Percentiles rank a stretch among this genome's conserved stretches.
Conservation (phyloP, 2,329 filamentous ascomycete species). For the Apiospora koreana region DNA sequence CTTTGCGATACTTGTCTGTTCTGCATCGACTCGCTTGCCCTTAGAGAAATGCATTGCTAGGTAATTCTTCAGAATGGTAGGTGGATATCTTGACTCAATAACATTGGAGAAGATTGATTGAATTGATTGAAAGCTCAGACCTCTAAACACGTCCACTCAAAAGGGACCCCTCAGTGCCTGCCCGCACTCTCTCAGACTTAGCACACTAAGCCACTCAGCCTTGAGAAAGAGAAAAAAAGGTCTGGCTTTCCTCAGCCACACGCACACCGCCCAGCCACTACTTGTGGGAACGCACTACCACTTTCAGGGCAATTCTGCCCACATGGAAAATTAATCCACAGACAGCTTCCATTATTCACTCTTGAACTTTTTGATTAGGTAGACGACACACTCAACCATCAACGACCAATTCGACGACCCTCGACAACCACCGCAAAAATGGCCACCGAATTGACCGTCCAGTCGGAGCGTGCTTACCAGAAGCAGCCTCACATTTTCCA, state of each 20-base stretch:
- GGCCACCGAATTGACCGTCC: conserved; percentile 98
- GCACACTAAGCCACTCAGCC: background rate
- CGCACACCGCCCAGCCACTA: background rate
- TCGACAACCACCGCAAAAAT: conserved; percentile 60
- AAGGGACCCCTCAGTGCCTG: background rate
- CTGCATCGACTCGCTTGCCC: background rate
- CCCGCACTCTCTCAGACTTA: too few species aligned
- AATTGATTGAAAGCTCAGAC: background rate
- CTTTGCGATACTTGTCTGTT: background rate
- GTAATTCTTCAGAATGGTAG: too few species aligned
- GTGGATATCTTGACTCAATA: background rate
- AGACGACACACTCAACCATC: conserved; percentile 13
- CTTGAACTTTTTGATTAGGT: conserved; percentile 13
- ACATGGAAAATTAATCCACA: conserved; percentile 42
- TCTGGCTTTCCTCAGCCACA: background rate
- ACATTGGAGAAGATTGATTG: background rate
- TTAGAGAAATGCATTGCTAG: background rate
- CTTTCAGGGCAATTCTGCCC: conserved; percentile 9
- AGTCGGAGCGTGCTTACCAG: conserved; percentile 99
- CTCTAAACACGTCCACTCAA: background rate
- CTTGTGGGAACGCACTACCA: background rate
- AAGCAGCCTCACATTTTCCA: conserved; percentile 99
- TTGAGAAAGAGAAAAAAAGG: background rate
- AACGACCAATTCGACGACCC: conserved; percentile 23
- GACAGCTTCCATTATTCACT: conserved; percentile 8